Evolutionary conservation across 306 rosid genomes (phyloP).

Genomic region (Vigna trinervia): DNA sequence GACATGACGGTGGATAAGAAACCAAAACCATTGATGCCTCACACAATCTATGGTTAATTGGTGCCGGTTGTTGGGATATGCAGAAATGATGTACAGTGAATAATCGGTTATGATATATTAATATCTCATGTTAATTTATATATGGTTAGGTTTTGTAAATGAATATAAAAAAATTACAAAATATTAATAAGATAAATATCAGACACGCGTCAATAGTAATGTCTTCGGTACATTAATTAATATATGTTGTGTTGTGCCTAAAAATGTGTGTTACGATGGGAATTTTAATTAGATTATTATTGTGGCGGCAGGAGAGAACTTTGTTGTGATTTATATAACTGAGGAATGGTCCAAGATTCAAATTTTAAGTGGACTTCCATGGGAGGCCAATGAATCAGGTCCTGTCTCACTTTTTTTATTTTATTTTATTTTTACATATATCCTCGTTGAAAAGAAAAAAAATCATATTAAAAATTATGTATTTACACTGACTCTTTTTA

Average conservation of each 20-base stretch:
- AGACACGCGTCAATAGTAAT: not conserved
- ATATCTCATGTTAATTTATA: not conserved
- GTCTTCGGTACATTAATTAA: not conserved
- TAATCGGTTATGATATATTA: not conserved
- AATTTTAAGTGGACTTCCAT: not conserved
- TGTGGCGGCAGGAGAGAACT: slow-evolving; percentile 22
- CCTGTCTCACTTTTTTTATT: too few species aligned
- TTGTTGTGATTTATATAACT: not conserved
- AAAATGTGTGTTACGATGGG: not conserved
- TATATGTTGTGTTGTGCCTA: too few species aligned
- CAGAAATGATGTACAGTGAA: not conserved
- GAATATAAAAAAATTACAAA: too few species aligned
- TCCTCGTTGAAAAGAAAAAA: too few species aligned
- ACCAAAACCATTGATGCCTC: not conserved
- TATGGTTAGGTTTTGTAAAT: too few species aligned
- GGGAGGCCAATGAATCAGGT: too few species aligned
- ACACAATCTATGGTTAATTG: slow-evolving; percentile 7
- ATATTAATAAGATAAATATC: too few species aligned
- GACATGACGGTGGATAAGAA: not conserved
- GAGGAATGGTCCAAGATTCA: slow-evolving; percentile 15
- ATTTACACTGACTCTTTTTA: too few species aligned
- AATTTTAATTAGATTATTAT: not conserved
- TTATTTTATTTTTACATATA: too few species aligned
- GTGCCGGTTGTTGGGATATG: slow-evolving; percentile 34
- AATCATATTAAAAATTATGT: too few species aligned